phyloP scores from a whole-genome alignment of 2,329 filamentous ascomycete species.

The Rhexocercosporidium sp. region DNA sequence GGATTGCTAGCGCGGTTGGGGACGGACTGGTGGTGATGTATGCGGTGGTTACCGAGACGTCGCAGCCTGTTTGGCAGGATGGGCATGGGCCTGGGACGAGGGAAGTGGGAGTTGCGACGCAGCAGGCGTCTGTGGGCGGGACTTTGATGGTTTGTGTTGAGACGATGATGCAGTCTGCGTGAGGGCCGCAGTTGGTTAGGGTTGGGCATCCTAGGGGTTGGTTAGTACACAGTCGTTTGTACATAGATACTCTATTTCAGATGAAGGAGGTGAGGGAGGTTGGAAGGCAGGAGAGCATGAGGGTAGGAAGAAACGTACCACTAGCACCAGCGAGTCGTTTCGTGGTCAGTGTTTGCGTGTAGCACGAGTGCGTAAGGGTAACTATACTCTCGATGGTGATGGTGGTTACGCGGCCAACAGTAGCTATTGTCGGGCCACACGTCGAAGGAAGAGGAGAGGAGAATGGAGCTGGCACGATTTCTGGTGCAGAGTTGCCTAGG shows the following conservation, averaged over 20 bases:
- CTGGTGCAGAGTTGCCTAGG: not conserved
- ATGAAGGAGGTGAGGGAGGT: not conserved
- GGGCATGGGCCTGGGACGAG: constrained; percentile 36
- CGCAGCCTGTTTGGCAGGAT: constrained; percentile 38
- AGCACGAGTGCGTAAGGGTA: constrained; percentile 34
- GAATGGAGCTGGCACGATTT: not conserved
- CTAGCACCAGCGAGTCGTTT: constrained; percentile 1
- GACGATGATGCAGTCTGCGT: constrained; percentile 26
- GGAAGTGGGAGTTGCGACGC: constrained; percentile 44
- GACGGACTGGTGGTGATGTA: constrained; percentile 10
- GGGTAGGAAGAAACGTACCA: not conserved
- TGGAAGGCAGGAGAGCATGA: not conserved
- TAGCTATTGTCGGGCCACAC: constrained; percentile 22
- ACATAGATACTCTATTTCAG: not conserved
- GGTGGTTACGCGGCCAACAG: constrained; percentile 25
- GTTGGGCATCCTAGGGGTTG: constrained; percentile 17
- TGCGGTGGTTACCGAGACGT: constrained; percentile 20
- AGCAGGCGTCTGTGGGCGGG: constrained; percentile 47
- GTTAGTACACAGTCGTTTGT: not conserved
- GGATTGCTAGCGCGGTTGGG: not conserved
- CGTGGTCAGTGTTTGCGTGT: constrained; percentile 36
- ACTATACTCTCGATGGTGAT: constrained; percentile 24
- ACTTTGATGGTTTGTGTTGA: constrained; percentile 43
- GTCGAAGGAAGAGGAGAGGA: constrained; percentile 1
- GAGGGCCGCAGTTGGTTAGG: constrained; percentile 13